Evolutionary conservation across 768 basidiomycete genomes (phyloP), one percentile per base, ranked within the genome.

Genomic region (Postia placenta): DNA sequence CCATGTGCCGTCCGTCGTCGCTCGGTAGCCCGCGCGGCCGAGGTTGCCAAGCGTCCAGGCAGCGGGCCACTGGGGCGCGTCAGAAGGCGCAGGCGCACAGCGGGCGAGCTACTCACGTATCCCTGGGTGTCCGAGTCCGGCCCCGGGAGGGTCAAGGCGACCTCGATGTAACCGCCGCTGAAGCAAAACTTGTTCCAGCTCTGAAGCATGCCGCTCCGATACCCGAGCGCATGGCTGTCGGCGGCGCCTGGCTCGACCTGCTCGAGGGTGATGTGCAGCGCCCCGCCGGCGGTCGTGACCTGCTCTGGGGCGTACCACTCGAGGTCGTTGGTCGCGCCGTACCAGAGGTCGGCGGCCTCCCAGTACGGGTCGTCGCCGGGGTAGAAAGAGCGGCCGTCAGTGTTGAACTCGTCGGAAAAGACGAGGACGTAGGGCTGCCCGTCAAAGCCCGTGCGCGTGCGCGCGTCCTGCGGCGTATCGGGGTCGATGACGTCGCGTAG

Each of bases 101-200:
- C 15, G n/a, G 4, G 23, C 30, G 30, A 33, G 24, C 15, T 23
- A 68, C 73, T 52, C 55, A 74, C 73, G 57, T 72, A 75, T 24
- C 76, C 78, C 45, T 52, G 50, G 2, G 80, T 74, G 40, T 68
- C 59, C n/a, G 74, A 71, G 53, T 79, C 69, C 4, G 78, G 73
- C 0, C 84, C 85, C 0, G 85, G 84, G 4, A 87, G 67, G 0
- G 72, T 70, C 7, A 81, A 69, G 2, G 70, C 61, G 15, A 85
- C 79, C 69, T 92, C 91, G 51, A 92, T 77, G 65, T 76, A 75
- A 4, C 89, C 89, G 23, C 76, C 78, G 24, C 85, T 80, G 60
- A 90, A 91, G 65, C 87, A 92, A 60, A 92, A 83, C 72, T 92
- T 90, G 67, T 92, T 92, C 90, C 91, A 93, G 35, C 79, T 80